Evolutionary conservation across 768 basidiomycete genomes (phyloP).

Genomic region (Lactifluus hygrophoroides): DNA sequence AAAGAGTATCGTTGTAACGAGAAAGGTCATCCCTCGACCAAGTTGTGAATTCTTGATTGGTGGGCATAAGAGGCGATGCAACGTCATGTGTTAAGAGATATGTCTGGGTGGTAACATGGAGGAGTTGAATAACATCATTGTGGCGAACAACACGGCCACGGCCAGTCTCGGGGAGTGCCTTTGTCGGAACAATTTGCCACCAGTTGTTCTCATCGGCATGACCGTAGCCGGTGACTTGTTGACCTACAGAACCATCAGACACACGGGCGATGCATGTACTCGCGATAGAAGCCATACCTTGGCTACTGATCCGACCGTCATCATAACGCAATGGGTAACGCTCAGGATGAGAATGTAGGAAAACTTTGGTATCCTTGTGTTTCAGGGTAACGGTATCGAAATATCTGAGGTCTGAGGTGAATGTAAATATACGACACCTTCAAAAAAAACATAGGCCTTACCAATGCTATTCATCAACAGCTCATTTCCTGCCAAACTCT

Average conservation of each 20-base stretch:
- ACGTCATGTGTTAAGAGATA: constrained; percentile 93
- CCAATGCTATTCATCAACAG: constrained; percentile 88
- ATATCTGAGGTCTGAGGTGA: constrained; percentile 75
- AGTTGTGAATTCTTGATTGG: constrained; percentile 98
- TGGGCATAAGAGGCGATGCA: constrained; percentile 92
- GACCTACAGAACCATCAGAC: constrained; percentile 41
- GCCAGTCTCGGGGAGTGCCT: constrained; percentile 87
- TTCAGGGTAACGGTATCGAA: constrained; percentile 79
- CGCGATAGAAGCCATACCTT: constrained; percentile 42
- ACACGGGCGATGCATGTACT: neutral
- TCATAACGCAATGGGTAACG: constrained; percentile 90
- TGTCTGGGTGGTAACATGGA: constrained; percentile 79
- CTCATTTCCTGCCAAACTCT: constrained; percentile 88
- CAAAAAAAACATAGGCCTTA: constrained; percentile 29
- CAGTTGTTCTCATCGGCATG: constrained; percentile 92
- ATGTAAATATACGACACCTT: neutral
- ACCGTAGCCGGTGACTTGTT: constrained; percentile 93
- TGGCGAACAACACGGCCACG: constrained; percentile 89
- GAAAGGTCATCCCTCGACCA: constrained; percentile 70
- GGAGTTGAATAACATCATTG: constrained; percentile 78
- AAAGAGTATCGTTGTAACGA: constrained; percentile 83
- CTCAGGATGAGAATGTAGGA: constrained; percentile 88
- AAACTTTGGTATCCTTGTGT: constrained; percentile 91
- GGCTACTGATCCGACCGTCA: constrained; percentile 90
- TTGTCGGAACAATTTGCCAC: constrained; percentile 94